These are phyloP conservation scores for Cucurbita moschata DNA, from an alignment of 306 rosid species.

Conservation along the genomic window DNA sequence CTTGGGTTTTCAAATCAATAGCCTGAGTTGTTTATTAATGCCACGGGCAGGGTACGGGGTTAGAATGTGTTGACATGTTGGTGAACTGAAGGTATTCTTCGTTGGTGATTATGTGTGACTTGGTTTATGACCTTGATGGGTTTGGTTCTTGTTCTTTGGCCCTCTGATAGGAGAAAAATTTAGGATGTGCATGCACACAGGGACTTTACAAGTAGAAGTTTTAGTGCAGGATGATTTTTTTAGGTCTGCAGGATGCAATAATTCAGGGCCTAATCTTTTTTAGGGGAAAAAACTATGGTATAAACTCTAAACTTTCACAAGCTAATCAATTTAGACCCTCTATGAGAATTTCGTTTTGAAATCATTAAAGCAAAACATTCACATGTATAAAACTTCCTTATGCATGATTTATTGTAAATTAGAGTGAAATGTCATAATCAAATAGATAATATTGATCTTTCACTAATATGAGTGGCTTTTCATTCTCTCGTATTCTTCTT, in stretches of 20 bases:
- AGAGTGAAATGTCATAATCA: no score
- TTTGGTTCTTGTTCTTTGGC: not conserved
- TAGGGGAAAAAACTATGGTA: no score
- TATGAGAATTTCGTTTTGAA: no score
- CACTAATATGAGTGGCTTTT: no score
- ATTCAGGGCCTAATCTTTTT: not conserved
- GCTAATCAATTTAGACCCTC: no score
- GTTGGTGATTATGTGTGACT: not conserved
- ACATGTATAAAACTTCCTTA: no score
- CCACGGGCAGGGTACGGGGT: not conserved
- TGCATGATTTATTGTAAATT: no score
- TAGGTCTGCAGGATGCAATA: not conserved
- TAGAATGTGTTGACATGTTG: not conserved
- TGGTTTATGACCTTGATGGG: conserved; percentile 1
- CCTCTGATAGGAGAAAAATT: not conserved
- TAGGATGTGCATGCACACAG: not conserved
- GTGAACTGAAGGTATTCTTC: not conserved
- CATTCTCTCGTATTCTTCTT: no score
- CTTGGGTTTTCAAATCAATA: not conserved
- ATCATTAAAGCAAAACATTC: no score
- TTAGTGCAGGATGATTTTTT: not conserved
- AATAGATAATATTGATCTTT: no score
- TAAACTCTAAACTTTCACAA: no score
- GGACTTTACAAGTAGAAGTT: not conserved
- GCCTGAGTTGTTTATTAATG: not conserved